Evolutionary conservation across 106 monocot species (phyloP), one percentile per base, ranked within the genome.

Genomic region (Dendrobium nobile): DNA sequence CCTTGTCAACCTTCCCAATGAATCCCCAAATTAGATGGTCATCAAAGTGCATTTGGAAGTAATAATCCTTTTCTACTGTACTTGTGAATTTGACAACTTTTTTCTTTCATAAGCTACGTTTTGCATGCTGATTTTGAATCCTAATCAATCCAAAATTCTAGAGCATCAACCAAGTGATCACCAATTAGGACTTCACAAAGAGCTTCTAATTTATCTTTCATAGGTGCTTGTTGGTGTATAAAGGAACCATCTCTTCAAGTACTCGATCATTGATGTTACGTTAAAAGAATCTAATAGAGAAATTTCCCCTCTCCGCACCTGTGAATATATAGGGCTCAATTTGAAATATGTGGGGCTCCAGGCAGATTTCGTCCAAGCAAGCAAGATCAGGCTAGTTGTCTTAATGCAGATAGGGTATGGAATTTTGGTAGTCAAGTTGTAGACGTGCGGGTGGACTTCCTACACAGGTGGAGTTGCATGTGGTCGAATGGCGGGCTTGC

Each of bases 31-130:
- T 54, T 7, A 88, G 91, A 16, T 87, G 88, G 47, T 88, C 91
- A 67, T 91, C 91, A 58, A 85, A 88, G 80, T 85, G 88, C 88
- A 91, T 91, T 78, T 91, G 88, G 64, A 88, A 91, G 79, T 87
- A 85, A 67, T 91, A 91, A 78, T 91, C 87, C 73, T 86, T 91
- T 16, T 27, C 45, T 16, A 88, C 88, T 7, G 87, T 87, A 73
- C 47, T 83, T 37, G 85, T 82, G 48, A 91, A 91, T 65, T 79
- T 56, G 26, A 77, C 77, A 2, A 91, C 88, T 19, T 91, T 81
- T 54, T 87, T 31, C 88, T 76, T 83, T 88, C 0, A 75, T 85
- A 20, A 91, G 88, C 75, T 54, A 9, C 81, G 83, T 91, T 54
- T 86, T 85, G 79, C 91, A 91, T 27, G 83, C 72, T 19, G 43